Conservation (phyloP, 352 stramenopile genomes). For the Peronospora farinosa region DNA sequence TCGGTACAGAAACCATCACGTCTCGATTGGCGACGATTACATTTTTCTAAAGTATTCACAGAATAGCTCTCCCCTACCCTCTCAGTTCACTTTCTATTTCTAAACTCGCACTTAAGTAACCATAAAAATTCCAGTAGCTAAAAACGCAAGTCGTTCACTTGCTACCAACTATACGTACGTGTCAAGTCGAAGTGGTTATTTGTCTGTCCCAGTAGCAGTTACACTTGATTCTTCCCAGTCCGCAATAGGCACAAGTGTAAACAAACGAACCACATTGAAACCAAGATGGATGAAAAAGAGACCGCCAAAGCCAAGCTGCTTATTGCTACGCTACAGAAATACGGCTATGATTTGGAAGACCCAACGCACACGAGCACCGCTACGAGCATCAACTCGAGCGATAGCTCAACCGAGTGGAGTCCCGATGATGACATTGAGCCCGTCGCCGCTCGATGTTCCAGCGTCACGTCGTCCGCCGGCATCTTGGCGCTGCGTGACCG, state of each 20-base stretch:
- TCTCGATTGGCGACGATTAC: background rate
- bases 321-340: constrained; percentile 78
- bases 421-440: constrained; percentile 28
- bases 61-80: constrained; percentile 6
- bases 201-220: constrained; percentile 18
- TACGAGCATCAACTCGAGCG: constrained; percentile 29
- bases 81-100: constrained; percentile 16
- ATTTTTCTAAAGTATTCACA: constrained; percentile 5
- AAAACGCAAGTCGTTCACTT: constrained; percentile 6
- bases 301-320: constrained; percentile 57
- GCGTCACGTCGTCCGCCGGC: constrained; percentile 36
- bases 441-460: constrained; percentile 18
- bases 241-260: constrained; percentile 7
- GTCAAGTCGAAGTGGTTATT: constrained; percentile 6
- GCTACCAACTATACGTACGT: background rate
- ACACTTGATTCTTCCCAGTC: constrained; percentile 15
- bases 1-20: no score
- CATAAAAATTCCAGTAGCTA: constrained; percentile 18
- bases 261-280: constrained; percentile 10
- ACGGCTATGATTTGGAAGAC: constrained; percentile 72
- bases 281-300: constrained; percentile 43
- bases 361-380: constrained; percentile 20
- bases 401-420: constrained; percentile 34
- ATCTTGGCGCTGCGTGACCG: constrained; percentile 72
- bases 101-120: constrained; percentile 14